These are phyloP conservation scores for Westerdykella ornata DNA, from an alignment of 2,329 filamentous ascomycete species.

Conservation along the genomic window DNA sequence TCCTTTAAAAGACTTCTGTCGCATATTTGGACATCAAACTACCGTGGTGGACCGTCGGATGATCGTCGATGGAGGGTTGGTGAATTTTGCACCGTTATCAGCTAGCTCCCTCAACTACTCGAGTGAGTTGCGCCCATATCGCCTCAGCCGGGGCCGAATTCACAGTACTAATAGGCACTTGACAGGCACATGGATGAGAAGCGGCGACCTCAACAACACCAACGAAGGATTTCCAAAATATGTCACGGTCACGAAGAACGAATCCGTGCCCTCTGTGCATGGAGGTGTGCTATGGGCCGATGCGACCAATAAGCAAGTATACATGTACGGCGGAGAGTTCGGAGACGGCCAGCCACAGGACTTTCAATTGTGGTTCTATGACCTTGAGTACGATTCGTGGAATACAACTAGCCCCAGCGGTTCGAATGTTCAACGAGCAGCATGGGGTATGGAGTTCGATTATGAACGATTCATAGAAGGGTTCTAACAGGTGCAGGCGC, in stretches of 20 bases:
- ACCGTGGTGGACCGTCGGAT: constrained; percentile 51
- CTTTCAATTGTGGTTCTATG: constrained; percentile 49
- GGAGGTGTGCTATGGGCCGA: constrained; percentile 53
- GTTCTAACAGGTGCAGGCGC: constrained; percentile 37
- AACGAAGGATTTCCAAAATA: constrained; percentile 43
- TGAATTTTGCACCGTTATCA: constrained; percentile 10
- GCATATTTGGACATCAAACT: constrained; percentile 47
- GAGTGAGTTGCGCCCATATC: constrained; percentile 4
- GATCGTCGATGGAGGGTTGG: constrained; percentile 45
- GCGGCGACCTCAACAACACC: constrained; percentile 44
- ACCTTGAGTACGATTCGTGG: constrained; percentile 51
- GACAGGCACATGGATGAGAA: constrained; percentile 48
- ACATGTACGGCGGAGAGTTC: constrained; percentile 54
- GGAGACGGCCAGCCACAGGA: constrained; percentile 32
- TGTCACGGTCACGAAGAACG: constrained; percentile 51
- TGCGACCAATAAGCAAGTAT: constrained; percentile 56
- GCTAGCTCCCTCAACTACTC: constrained; percentile 11
- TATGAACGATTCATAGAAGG: not conserved
- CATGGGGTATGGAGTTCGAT: constrained; percentile 11
- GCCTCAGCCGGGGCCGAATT: not conserved
- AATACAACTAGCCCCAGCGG: constrained; percentile 12
- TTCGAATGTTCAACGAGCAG: constrained; percentile 5
- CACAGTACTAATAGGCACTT: not conserved
- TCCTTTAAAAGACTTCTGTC: constrained; percentile 15
- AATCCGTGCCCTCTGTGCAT: constrained; percentile 44